Base-by-base conservation (phyloP, 2,329 filamentous ascomycete genomes). In the Rasamsonia emersonii region DNA sequence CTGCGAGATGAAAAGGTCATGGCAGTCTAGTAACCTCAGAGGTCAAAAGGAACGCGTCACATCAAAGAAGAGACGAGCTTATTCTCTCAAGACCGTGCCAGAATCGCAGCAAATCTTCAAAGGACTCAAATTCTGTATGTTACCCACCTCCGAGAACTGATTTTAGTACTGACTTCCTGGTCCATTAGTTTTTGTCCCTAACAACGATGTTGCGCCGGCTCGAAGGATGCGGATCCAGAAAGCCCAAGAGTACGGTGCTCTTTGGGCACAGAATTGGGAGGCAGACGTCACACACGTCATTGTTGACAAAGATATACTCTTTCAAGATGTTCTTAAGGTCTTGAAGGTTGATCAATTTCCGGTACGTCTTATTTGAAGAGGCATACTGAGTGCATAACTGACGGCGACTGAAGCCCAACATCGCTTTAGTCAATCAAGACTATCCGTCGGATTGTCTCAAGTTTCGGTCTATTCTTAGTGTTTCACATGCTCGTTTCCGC, bases 171-270 rank as follows among this genome's bases (percentile, higher is more conserved):
- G 10, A 44, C 17, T 14, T 31, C 9, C 21, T 10, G 28, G 11
- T 18, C 6, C 9, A 13, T 9, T 18, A 70, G 66, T 76, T 58
- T 94, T 91, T 53, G 75, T 93, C 4, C 89, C 86, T 0, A 82
- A 91, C 43, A 75, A 86, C 41, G 80, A 89, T 41, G 70, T 82
- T 28, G 74, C 79, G 18, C 71, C 73, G 8, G 66, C 73, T 5
- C 73, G 88, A 23, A 74, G 73, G 33, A 58, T 78, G 36, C 77
- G 83, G 3, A 93, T 95, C 32, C 71, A 71, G 18, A 86, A 80
- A 53, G 79, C 82, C 0, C 70, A 75, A 31, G 77, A 86, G 46
- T 78, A 78, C 52, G 89, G 89, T 25, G 89, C 81, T 1, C 61
- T 54, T 1, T 91, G 86, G 78, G 71, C 75, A 17, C 70, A 68